These are phyloP conservation scores for Rhodofomes roseus DNA, from an alignment of 1,284 basidiomycete genomes.

Conservation along the genomic window DNA sequence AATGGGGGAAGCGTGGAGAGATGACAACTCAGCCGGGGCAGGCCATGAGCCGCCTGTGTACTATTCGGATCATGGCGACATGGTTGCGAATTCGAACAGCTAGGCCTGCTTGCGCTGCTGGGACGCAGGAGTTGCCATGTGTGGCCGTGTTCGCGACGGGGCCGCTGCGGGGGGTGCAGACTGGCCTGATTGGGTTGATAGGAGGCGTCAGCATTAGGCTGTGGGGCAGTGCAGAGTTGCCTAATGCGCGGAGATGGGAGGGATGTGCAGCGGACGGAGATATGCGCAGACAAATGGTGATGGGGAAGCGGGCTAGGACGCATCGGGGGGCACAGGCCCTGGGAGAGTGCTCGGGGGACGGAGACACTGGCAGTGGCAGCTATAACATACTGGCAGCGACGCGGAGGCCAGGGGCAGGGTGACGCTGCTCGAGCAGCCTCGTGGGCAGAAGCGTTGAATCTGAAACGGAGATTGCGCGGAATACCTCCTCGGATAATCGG, in stretches of 20 bases:
- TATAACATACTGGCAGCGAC: neutral
- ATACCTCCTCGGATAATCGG: slow-evolving; percentile 8
- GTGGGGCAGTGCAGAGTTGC: neutral
- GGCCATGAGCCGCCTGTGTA: neutral
- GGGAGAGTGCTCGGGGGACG: neutral
- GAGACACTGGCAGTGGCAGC: neutral
- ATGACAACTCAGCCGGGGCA: neutral
- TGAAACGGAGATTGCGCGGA: slow-evolving; percentile 22
- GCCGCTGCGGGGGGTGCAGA: neutral
- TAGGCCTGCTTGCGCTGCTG: neutral
- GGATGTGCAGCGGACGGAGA: slow-evolving; percentile 1
- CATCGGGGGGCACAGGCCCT: neutral
- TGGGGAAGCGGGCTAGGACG: neutral
- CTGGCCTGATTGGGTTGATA: neutral
- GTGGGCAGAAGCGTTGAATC: slow-evolving; percentile 7
- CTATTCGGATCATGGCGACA: slow-evolving; percentile 1
- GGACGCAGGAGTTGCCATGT: neutral
- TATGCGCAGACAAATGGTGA: slow-evolving; percentile 2
- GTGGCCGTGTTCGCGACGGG: neutral
- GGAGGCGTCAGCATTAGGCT: neutral
- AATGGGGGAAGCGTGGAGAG: neutral
- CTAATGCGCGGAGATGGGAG: neutral
- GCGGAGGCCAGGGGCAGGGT: neutral
- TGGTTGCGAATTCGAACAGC: neutral
- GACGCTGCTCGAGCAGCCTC: neutral